A percentile compares a stretch with the other conserved stretches of the same genome.
Evolutionary conservation across 2,329 filamentous ascomycete genomes (phyloP).

Genomic region (Arthrobotrys musiformis): DNA sequence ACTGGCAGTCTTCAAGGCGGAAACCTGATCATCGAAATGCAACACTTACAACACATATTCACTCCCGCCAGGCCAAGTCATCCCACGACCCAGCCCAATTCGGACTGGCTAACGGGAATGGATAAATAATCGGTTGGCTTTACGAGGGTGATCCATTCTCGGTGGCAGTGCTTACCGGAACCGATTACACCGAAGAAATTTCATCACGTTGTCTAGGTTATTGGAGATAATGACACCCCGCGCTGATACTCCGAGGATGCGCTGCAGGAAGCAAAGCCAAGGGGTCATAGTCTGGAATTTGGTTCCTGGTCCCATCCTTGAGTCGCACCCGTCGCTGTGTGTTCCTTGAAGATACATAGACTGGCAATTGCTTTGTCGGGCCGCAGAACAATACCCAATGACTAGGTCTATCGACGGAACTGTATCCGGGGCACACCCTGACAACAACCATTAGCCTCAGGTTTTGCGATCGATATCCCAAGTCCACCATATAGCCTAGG

Average conservation of each 20-base stretch:
- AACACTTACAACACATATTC: not conserved
- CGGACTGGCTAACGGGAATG: not conserved
- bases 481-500: not conserved
- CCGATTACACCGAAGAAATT: not conserved
- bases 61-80: no score
- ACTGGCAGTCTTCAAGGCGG: conserved; percentile 10
- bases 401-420: not conserved
- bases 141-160: not conserved
- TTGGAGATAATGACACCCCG: not conserved
- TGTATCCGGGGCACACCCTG: not conserved
- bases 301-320: not conserved
- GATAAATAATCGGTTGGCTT: conserved; percentile 1
- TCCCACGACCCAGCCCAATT: not conserved
- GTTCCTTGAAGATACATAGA: not conserved
- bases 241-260: not conserved
- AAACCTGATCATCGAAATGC: not conserved
- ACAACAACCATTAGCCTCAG: not conserved
- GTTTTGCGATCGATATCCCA: not conserved
- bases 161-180: conserved; percentile 1
- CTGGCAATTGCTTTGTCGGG: not conserved
- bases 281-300: not conserved
- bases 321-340: not conserved
- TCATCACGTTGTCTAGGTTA: not conserved
- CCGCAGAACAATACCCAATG: not conserved
- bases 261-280: not conserved